phyloP scores from a whole-genome alignment of 2,329 filamentous ascomycete species.

The Diaporthe ilicicola region DNA sequence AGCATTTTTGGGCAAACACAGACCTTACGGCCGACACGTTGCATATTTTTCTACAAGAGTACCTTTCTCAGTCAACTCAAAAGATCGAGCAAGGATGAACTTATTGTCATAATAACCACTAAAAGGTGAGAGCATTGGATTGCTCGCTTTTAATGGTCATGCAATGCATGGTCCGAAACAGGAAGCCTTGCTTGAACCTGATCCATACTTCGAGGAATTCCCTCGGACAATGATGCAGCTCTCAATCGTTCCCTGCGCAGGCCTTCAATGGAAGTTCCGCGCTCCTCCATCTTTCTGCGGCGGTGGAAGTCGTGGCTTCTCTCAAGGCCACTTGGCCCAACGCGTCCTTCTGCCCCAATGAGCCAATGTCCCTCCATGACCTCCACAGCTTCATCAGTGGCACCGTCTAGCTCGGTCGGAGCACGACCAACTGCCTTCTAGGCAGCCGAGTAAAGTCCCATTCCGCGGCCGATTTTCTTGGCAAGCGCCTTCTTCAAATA shows the following conservation, averaged over 20 bases:
- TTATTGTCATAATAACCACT: no score
- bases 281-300: not conserved
- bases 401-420: conserved; percentile 4
- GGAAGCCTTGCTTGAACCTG: not conserved
- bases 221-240: not conserved
- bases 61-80: no score
- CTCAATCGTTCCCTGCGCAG: conserved; percentile 3
- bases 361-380: conserved; percentile 11
- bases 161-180: not conserved
- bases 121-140: not conserved
- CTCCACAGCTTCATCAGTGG: not conserved
- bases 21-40: no score
- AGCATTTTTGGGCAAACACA: no score
- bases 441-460: conserved; percentile 63
- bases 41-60: no score
- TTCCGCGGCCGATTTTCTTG: conserved; percentile 78
- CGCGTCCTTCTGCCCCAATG: not conserved
- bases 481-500: conserved; percentile 85
- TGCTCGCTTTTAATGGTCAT: not conserved
- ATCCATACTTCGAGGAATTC: not conserved
- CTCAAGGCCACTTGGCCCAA: not conserved
- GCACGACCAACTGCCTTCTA: not conserved
- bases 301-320: not conserved
- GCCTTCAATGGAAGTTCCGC: not conserved
- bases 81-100: not conserved